These are phyloP conservation scores for Suillus alpinus DNA, from an alignment of 768 basidiomycete genomes.

Conservation along the genomic window DNA sequence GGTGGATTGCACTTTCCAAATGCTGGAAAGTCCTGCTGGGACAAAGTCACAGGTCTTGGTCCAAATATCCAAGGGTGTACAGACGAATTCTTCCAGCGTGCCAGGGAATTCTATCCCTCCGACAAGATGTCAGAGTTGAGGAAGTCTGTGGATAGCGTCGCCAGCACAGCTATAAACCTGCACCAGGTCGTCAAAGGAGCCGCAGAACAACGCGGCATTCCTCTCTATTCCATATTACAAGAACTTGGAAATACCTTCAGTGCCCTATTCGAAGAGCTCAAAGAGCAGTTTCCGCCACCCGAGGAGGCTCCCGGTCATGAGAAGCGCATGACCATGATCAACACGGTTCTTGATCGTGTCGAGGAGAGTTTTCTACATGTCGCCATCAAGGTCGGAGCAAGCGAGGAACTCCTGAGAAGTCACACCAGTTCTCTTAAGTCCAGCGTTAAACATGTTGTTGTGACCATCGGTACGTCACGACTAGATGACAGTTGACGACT, in stretches of 20 bases:
- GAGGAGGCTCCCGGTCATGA: slow-evolving; percentile 31
- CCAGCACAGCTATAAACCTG: background rate
- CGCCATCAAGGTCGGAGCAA: slow-evolving; percentile 17
- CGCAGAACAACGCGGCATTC: slow-evolving; percentile 1
- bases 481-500: background rate
- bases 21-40: background rate
- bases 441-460: slow-evolving; percentile 19
- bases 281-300: slow-evolving; percentile 26
- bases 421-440: slow-evolving; percentile 25
- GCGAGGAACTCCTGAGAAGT: slow-evolving; percentile 19
- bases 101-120: background rate
- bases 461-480: slow-evolving; percentile 18
- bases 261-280: slow-evolving; percentile 23
- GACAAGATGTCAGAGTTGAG: background rate
- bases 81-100: background rate
- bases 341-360: slow-evolving; percentile 20
- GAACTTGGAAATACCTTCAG: slow-evolving; percentile 15
- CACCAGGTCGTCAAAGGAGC: background rate
- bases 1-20: background rate
- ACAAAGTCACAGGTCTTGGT: background rate
- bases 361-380: slow-evolving; percentile 26
- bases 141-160: background rate
- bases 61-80: background rate
- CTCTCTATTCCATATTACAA: slow-evolving; percentile 15
- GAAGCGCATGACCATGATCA: slow-evolving; percentile 20